phyloP scores from a whole-genome alignment of 176 grass and related monocot genomes.

The Carex littledalei region DNA sequence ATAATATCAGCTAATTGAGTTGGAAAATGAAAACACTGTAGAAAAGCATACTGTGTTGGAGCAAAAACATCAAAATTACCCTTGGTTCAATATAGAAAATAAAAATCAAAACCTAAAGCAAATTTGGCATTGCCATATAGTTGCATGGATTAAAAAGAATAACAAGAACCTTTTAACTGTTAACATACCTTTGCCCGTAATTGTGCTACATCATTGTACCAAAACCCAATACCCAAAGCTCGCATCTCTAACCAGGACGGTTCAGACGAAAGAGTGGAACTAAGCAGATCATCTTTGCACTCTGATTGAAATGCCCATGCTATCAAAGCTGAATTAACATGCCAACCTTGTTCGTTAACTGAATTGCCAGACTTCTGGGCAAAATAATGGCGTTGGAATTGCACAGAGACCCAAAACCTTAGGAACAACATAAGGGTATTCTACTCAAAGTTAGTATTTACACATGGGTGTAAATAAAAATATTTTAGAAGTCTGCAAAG shows the following conservation, averaged over 20 bases:
- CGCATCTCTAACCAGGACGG: slow-evolving; percentile 78
- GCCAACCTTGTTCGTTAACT: slow-evolving; percentile 32
- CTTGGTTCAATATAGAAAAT: neutral
- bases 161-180: slow-evolving; percentile 19
- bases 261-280: slow-evolving; percentile 66
- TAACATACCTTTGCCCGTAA: slow-evolving; percentile 65
- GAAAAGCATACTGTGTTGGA: neutral
- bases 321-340: slow-evolving; percentile 58
- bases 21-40: neutral
- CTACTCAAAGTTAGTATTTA: neutral
- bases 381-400: slow-evolving; percentile 53
- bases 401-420: slow-evolving; percentile 95
- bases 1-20: slow-evolving; percentile 37
- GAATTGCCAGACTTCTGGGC: slow-evolving; percentile 31
- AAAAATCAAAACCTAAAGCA: neutral
- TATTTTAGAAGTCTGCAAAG: neutral
- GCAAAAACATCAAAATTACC: slow-evolving; percentile 1
- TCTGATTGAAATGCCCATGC: slow-evolving; percentile 92
- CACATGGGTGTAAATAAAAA: neutral
- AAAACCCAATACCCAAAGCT: slow-evolving; percentile 74
- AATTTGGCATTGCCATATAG: neutral
- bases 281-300: slow-evolving; percentile 97
- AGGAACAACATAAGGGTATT: slow-evolving; percentile 38
- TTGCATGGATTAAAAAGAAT: slow-evolving; percentile 7
- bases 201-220: slow-evolving; percentile 75